Conservation (phyloP, 1,284 basidiomycete species). For the Macrocystidia cucumis region DNA sequence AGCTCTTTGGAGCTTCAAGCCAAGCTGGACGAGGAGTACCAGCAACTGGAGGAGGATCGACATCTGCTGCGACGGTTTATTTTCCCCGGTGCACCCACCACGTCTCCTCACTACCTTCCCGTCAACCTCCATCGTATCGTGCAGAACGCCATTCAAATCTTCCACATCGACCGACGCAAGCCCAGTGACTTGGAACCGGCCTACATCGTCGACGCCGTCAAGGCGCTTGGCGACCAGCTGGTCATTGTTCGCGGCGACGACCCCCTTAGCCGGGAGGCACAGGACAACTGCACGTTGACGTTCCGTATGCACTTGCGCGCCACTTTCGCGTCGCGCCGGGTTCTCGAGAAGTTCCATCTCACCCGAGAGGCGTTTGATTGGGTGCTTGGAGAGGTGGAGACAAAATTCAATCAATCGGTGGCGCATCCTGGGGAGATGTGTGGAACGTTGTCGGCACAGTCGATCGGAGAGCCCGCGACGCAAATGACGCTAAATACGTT, state of each 20-base stretch:
- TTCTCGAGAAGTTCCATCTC: slow-evolving; percentile 83
- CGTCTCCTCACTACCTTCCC: slow-evolving; percentile 75
- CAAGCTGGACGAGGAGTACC: slow-evolving; percentile 86
- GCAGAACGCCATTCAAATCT: slow-evolving; percentile 95
- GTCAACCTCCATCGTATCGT: slow-evolving; percentile 94
- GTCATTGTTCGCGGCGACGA: slow-evolving; percentile 88
- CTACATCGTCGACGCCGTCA: slow-evolving; percentile 80
- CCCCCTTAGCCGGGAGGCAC: slow-evolving; percentile 65
- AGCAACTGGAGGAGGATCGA: slow-evolving; percentile 73
- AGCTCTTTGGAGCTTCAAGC: slow-evolving; percentile 85
- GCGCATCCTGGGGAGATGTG: slow-evolving; percentile 99
- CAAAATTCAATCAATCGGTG: slow-evolving; percentile 89
- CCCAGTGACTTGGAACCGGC: slow-evolving; percentile 88
- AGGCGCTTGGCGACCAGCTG: slow-evolving; percentile 64
- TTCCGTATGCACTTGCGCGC: slow-evolving; percentile 94
- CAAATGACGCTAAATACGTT: slow-evolving; percentile 98
- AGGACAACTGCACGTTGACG: slow-evolving; percentile 85
- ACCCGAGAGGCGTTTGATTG: slow-evolving; percentile 94
- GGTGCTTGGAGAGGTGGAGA: slow-evolving; percentile 94
- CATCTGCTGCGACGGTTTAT: slow-evolving; percentile 73
- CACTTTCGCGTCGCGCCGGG: slow-evolving; percentile 76
- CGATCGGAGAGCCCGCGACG: slow-evolving; percentile 98
- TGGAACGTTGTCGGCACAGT: slow-evolving; percentile 95
- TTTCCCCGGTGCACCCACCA: slow-evolving; percentile 75
- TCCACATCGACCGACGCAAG: slow-evolving; percentile 93